These are phyloP conservation scores for Pseudomonodictys pantanalensis DNA, from an alignment of 495 filamentous ascomycete species.

Conservation along the genomic window DNA sequence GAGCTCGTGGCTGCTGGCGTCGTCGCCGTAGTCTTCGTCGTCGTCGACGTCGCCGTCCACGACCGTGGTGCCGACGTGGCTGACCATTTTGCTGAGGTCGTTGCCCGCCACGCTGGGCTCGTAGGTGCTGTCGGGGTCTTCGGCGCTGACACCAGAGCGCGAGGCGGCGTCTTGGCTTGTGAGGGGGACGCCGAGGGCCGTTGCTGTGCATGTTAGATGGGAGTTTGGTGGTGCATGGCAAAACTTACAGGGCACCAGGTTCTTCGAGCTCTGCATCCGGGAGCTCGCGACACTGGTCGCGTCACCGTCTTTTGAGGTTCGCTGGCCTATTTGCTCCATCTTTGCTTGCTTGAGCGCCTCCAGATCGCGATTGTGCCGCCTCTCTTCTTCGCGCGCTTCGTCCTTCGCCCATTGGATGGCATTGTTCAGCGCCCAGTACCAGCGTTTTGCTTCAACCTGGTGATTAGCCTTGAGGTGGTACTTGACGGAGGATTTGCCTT, in stretches of 20 bases:
- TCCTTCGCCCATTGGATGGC: constrained; percentile 98
- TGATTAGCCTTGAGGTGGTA: constrained; percentile 97
- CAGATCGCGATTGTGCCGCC: constrained; percentile 65
- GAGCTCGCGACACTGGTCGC: constrained; percentile 45
- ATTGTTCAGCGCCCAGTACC: constrained; percentile 99
- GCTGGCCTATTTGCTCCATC: constrained; percentile 55
- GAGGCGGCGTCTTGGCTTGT: constrained; percentile 42
- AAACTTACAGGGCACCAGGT: constrained; percentile 25
- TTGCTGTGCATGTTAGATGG: constrained; percentile 9
- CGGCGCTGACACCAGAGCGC: constrained; percentile 48
- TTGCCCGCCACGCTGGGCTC: constrained; percentile 56
- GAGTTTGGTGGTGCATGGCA: background rate
- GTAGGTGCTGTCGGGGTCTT: constrained; percentile 58
- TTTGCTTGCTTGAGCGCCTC: constrained; percentile 76
- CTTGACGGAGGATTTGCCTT: constrained; percentile 97
- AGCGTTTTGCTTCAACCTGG: constrained; percentile 85
- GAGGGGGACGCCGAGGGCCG: constrained; percentile 47
- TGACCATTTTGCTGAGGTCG: constrained; percentile 50
- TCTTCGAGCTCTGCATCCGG: constrained; percentile 22
- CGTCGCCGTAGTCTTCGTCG: constrained; percentile 75
- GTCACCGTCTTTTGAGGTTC: constrained; percentile 48
- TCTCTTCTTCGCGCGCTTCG: constrained; percentile 86
- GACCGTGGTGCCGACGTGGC: constrained; percentile 47
- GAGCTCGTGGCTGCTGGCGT: constrained; percentile 75
- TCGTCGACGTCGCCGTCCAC: constrained; percentile 61